phyloP scores from a whole-genome alignment of 306 rosid species.

The Citrullus mucosospermus region DNA sequence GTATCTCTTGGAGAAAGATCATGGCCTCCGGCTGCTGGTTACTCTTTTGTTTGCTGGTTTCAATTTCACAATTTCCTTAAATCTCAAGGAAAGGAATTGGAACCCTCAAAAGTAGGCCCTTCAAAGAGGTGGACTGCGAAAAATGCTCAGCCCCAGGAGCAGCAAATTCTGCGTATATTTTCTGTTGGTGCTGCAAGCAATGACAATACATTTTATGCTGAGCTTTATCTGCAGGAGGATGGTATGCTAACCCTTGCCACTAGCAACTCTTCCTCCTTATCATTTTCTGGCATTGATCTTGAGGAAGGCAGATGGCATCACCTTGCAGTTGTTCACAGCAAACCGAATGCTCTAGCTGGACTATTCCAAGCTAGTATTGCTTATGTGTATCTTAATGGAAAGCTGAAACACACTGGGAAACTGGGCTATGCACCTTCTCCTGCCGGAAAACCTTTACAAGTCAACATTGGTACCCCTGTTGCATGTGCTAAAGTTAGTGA shows the following conservation, averaged over 20 bases:
- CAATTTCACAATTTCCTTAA: slow-evolving; percentile 73
- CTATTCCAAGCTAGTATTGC: slow-evolving; percentile 98
- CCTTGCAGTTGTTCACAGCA: slow-evolving; percentile 93
- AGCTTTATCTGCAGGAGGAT: slow-evolving; percentile 92
- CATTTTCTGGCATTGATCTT: slow-evolving; percentile 84
- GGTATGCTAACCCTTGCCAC: slow-evolving; percentile 95
- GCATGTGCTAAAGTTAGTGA: slow-evolving; percentile 66
- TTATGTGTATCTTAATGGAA: slow-evolving; percentile 85
- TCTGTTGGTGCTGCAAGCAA: slow-evolving; percentile 81
- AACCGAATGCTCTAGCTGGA: slow-evolving; percentile 99
- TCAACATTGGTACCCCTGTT: slow-evolving; percentile 75
- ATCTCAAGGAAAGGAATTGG: slow-evolving; percentile 56
- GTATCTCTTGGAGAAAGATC: slow-evolving; percentile 99
- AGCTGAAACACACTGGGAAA: slow-evolving; percentile 90
- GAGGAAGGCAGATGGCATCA: slow-evolving; percentile 99
- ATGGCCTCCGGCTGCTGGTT: slow-evolving; percentile 99
- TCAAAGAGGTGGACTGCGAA: slow-evolving; percentile 44
- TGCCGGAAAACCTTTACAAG: slow-evolving; percentile 81
- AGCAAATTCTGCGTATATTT: slow-evolving; percentile 52
- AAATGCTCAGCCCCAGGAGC: slow-evolving; percentile 40
- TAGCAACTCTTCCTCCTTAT: slow-evolving; percentile 64
- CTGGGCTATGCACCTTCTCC: slow-evolving; percentile 97
- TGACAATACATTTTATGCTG: slow-evolving; percentile 66
- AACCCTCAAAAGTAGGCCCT: slow-evolving; percentile 48
- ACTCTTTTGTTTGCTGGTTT: slow-evolving; percentile 98